phyloP scores from a whole-genome alignment of 345 rosid species.

The Clausena lansium region DNA sequence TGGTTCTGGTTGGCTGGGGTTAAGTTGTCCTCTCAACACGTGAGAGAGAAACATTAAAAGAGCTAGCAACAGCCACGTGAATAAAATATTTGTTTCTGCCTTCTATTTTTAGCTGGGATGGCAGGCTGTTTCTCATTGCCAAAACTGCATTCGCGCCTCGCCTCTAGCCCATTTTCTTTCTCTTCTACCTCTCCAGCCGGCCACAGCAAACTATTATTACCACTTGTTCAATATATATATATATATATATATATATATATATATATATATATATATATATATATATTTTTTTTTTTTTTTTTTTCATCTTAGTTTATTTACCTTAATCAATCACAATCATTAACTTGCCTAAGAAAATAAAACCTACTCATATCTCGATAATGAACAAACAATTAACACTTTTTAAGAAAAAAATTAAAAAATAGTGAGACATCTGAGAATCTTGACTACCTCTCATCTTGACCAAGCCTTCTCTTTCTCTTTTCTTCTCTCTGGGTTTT shows the following conservation, averaged over 20 bases:
- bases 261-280: too few species aligned
- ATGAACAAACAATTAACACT: conserved; percentile 3
- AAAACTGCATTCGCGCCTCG: background rate
- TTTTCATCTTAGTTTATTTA: background rate
- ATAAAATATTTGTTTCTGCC: background rate
- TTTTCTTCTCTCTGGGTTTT: conserved; percentile 9
- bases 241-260: too few species aligned
- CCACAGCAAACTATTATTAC: too few species aligned
- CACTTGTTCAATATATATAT: too few species aligned
- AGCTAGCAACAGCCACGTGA: background rate
- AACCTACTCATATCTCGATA: background rate
- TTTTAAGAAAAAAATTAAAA: background rate
- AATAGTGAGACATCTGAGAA: conserved; percentile 8
- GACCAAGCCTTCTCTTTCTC: conserved; percentile 7
- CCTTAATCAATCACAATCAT: conserved; percentile 9
- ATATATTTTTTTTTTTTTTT: too few species aligned
- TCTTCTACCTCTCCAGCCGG: too few species aligned
- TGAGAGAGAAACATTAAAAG: background rate
- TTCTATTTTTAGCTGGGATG: background rate
- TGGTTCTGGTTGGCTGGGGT: too few species aligned
- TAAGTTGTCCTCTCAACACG: background rate
- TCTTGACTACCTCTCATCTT: conserved; percentile 8
- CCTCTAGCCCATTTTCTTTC: background rate
- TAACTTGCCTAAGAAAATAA: background rate
- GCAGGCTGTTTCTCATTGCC: background rate